Evolutionary conservation across 23 red algal species (phyloP).

Genomic region (Cyanidiococcus yangmingshanensis): DNA sequence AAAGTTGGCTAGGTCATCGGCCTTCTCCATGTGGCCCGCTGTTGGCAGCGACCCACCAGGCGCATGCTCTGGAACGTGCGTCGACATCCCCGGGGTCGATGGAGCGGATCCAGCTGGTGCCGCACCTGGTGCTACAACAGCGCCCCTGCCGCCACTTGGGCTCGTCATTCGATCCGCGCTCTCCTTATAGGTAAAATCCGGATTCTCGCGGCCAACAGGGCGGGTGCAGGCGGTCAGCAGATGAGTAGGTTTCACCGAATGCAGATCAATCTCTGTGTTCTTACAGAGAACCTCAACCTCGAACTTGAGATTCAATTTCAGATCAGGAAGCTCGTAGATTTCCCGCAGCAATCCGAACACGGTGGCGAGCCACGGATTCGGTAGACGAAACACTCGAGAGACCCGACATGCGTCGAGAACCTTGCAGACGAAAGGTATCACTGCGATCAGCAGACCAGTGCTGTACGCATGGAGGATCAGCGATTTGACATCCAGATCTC

Average conservation of each 20-base stretch:
- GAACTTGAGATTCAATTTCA: slow-evolving; percentile 95
- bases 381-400: slow-evolving; percentile 74
- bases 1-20: background rate
- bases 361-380: slow-evolving; percentile 80
- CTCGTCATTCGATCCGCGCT: background rate
- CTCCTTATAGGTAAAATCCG: slow-evolving; percentile 51
- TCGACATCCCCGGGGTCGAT: background rate
- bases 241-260: slow-evolving; percentile 43
- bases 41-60: slow-evolving; percentile 4
- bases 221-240: slow-evolving; percentile 30
- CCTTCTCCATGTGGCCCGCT: background rate
- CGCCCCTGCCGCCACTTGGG: background rate
- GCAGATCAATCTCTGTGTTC: slow-evolving; percentile 44
- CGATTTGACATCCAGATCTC: slow-evolving; percentile 79
- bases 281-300: slow-evolving; percentile 84
- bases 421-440: slow-evolving; percentile 82
- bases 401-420: slow-evolving; percentile 48
- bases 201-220: slow-evolving; percentile 56
- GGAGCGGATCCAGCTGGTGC: background rate
- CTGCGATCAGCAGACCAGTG: slow-evolving; percentile 66
- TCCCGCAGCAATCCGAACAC: slow-evolving; percentile 79
- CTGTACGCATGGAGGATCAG: slow-evolving; percentile 66
- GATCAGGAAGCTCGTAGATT: slow-evolving; percentile 71
- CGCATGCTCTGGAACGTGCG: background rate
- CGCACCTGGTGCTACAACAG: background rate